Base-by-base conservation (phyloP, 2,329 filamentous ascomycete species). In the Diaporthe vexans region DNA sequence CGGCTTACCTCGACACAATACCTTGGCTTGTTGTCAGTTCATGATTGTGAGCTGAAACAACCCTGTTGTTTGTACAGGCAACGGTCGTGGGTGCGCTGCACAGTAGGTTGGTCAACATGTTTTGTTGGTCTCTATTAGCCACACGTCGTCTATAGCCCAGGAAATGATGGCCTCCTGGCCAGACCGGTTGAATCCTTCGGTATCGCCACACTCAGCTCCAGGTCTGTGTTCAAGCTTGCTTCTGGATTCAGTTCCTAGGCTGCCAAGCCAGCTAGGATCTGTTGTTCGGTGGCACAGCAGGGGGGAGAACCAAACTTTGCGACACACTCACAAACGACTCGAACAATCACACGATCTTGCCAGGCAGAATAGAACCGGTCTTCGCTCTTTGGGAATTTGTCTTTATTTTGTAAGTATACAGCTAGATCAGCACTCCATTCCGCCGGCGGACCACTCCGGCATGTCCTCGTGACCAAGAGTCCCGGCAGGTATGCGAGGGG, bases 191-290 rank as follows among this genome's bases (percentile, higher is more conserved):
- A 52, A 67, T 67, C 63, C 46, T 67, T 37, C 63, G 51, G 63
- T 52, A 26, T 26, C 46, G 26, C 46, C 46, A 67, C 61, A 17
- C 29, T 52, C 63, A 37, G 29, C 63, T 67, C n/a, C 13, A 67
- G 13, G 46, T 52, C 21, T 35, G 26, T 37, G 35, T 33, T 52
- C 63, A 8, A 24, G 29, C 63, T 52, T 52, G 46, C 40, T 63
- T 65, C 59, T 65, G 46, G 46, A 37, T 26, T 46, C 43, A 19
- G 7, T 11, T 52, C 48, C 26, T 37, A 51, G 29, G 15, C 46
- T 52, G 63, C 63, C 63, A 67, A 67, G 63, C 46, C 29, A 52
- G 33, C 63, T 40, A 67, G 63, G 24, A 52, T 52, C 46, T 67
- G 63, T 21, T 54, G 29, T 17, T 51, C 46, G 63, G 63, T 26